Base-by-base conservation (phyloP, 352 stramenopile species). In the Globisporangium cylindrosporum region DNA sequence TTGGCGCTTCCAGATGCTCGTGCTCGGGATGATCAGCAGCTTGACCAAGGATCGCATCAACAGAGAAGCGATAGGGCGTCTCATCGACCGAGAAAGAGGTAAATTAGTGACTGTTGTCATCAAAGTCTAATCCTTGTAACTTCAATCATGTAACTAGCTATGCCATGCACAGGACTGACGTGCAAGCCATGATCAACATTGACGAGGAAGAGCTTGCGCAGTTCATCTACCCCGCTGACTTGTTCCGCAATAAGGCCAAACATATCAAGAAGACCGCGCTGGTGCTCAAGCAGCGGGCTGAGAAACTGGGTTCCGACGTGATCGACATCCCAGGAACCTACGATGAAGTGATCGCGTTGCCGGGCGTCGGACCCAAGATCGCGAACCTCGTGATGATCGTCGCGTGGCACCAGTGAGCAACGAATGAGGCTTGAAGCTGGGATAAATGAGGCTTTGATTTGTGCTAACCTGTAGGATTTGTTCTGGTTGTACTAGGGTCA, bases 311-410 rank as follows among this genome's bases (percentile, higher is more conserved):
- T 6, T 49, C 60, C 12, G 62, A 75, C 41, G 41, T 78, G 20
- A 71, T 84, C 25, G 92, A 98, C 29, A 98, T 99, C 70, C 97
- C 95, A 12, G 69, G 78, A 38, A 97, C 86, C 5, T 95, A 96
- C 41, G 84, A 96, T 18, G 86, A 85, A 10, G 85, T 99, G 38
- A 89, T 98, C 27, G 75, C 86, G 34, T 71, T 99, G 27, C 89
- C 91, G 5, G 97, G 97, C 9, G 88, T 99, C 3, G 97, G 97
- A 14, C 95, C 97, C 5, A 99, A 99, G 74, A 99, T 99, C 94
- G 95, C 93, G 4, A 94, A 93, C 14, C 90, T 99, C 61, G 81
- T 97, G 25, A 95, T 99, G 85, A 92, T 81, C 65, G 86, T 93
- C 36, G 95, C 94, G 2, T 98, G 92, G 84, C 75, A 89, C 51